Evolutionary conservation across 495 filamentous ascomycete species (phyloP).

Genomic region (Penicillium paxilli): DNA sequence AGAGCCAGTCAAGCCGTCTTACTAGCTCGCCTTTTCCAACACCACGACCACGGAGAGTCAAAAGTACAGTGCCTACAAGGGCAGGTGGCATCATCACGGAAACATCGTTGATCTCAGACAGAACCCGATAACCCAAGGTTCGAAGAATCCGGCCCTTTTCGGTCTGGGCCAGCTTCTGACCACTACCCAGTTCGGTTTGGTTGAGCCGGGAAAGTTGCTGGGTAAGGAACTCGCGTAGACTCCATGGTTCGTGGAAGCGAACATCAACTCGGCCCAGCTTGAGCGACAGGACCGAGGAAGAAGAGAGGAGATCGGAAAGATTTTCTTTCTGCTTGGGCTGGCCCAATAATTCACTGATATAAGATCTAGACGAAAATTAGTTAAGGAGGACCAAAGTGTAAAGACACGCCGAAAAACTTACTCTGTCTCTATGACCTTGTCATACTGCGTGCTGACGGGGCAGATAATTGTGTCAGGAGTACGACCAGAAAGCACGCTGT

Average conservation of each 20-base stretch:
- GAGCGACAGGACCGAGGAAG: constrained; percentile 84
- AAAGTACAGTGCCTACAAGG: constrained; percentile 87
- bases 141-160: constrained; percentile 67
- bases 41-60: constrained; percentile 88
- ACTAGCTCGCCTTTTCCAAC: constrained; percentile 86
- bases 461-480: constrained; percentile 90
- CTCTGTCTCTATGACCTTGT: constrained; percentile 98
- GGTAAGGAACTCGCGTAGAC: constrained; percentile 73
- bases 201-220: constrained; percentile 61
- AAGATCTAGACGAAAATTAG: constrained; percentile 54
- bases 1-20: constrained; percentile 87
- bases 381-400: neutral
- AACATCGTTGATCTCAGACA: constrained; percentile 92
- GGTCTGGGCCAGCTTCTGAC: constrained; percentile 43
- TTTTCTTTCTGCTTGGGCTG: constrained; percentile 95
- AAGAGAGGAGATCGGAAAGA: constrained; percentile 79
- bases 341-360: constrained; percentile 89
- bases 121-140: constrained; percentile 84
- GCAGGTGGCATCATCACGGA: constrained; percentile 98
- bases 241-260: constrained; percentile 95
- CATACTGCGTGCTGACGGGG: constrained; percentile 95
- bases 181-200: constrained; percentile 27
- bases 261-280: constrained; percentile 91
- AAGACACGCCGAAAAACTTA: constrained; percentile 23
- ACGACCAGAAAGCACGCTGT: constrained; percentile 83